Conservation (phyloP, 371 early-diverging fungal genomes). For the Chytridiales sp. region DNA sequence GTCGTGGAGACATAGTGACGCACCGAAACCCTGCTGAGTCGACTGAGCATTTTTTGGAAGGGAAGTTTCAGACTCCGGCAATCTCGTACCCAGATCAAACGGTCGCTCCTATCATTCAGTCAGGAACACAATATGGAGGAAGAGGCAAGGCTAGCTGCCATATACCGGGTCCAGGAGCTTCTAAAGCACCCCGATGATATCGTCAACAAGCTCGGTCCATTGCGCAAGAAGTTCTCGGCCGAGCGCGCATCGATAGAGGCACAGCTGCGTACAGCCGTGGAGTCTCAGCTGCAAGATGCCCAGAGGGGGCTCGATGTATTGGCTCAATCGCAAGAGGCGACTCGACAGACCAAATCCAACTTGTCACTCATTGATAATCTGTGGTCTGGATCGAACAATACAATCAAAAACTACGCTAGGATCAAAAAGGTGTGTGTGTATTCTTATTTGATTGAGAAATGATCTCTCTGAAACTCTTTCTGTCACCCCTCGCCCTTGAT, state of each 20-base stretch:
- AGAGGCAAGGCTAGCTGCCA: too few relatives aligned
- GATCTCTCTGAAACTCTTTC: neutral
- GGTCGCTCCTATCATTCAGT: too few relatives aligned
- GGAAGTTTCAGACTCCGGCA: too few relatives aligned
- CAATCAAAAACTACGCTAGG: constrained; percentile 81
- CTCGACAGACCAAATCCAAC: constrained; percentile 64
- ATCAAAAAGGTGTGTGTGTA: constrained; percentile 80
- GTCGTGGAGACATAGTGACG: too few relatives aligned
- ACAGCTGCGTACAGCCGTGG: constrained; percentile 90
- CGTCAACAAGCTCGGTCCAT: constrained; percentile 71
- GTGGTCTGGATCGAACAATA: constrained; percentile 78
- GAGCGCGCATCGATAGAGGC: constrained; percentile 94
- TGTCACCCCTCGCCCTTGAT: neutral
- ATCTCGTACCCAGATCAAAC: too few relatives aligned
- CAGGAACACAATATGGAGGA: too few relatives aligned
- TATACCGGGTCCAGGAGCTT: constrained; percentile 16
- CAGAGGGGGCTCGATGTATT: constrained; percentile 84
- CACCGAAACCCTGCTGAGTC: too few relatives aligned
- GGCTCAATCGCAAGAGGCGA: constrained; percentile 63
- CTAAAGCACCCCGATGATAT: constrained; percentile 88
- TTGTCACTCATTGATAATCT: constrained; percentile 79
- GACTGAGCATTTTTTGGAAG: too few relatives aligned
- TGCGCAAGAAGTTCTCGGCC: constrained; percentile 76
- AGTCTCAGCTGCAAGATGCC: constrained; percentile 87
- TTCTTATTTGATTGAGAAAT: too few relatives aligned